Evolutionary conservation across 257 asterid species (phyloP), one percentile per base, ranked within the genome.

Genomic region (Mentha longifolia): DNA sequence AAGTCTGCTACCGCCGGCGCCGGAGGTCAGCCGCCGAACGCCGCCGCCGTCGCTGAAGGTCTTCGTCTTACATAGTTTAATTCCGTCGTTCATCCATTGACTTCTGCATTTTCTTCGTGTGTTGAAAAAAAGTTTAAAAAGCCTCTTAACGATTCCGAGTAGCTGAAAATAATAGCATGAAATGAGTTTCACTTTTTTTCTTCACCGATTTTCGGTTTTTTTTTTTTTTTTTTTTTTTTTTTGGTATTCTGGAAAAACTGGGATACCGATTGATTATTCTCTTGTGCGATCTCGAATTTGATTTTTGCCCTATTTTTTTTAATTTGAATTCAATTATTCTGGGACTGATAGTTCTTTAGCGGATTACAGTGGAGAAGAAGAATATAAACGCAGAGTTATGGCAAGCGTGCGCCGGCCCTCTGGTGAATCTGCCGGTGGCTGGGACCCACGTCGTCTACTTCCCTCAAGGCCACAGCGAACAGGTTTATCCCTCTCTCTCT

Each of bases 391-490:
- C 75, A 52, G 96, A 92, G 87, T 85, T 92, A 77, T 92, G 97
- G 97, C 97, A 92, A 76, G 92, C 96, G 68, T 92, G 97, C 82
- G 97, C 97, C 82, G 97, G 97, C 9, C 95, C 97, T 68, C 87
- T 89, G 85, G 93, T 87, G 31, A 86, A 87, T 78, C 60, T 91
- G 81, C 97, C 97, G 85, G 96, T 86, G 22, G 90, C 90, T 74
- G 97, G 97, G 95, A 92, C 97, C 87, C 96, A 89, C 87, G 95
- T 92, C 51, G 97, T 92, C 71, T 92, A 92, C 74, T 92, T 92
- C 43, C 97, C 97, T 39, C 97, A 92, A 78, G 97, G 97, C 79
- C 97, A 89, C 65, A 87, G 96, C 66, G 97, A 92, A 63, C 97
- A 92, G 97, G 97, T 91, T 28, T 45, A 17, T 16, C 17, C 9